These are phyloP conservation scores for Clavariopsis aquatica DNA, from an alignment of 495 filamentous ascomycete genomes.

Conservation along the genomic window DNA sequence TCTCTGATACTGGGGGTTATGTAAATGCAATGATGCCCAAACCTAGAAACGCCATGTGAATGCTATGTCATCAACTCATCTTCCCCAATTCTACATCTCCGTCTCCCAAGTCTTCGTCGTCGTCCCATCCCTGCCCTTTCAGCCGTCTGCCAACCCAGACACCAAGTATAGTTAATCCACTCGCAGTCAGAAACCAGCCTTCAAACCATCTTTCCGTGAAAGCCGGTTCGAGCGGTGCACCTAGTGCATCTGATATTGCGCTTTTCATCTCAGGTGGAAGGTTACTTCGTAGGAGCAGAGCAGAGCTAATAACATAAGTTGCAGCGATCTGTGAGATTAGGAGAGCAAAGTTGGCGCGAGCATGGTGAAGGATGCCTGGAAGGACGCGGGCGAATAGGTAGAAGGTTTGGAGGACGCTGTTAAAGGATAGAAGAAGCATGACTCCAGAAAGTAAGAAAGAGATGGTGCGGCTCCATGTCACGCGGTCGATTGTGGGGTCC, in stretches of 20 bases:
- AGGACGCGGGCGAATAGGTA: conserved; percentile 70
- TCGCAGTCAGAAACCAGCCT: conserved; percentile 70
- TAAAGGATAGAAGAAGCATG: conserved; percentile 74
- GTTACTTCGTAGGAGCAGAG: conserved; percentile 70
- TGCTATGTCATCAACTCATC: conserved; percentile 38
- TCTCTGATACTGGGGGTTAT: neutral
- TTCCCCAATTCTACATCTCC: conserved; percentile 71
- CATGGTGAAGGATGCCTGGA: conserved; percentile 61
- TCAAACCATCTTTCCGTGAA: conserved; percentile 91
- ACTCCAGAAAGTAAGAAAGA: conserved; percentile 75
- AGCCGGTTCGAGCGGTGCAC: conserved; percentile 62
- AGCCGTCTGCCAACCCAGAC: conserved; percentile 69
- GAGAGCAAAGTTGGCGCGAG: conserved; percentile 68
- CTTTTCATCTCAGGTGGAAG: conserved; percentile 70
- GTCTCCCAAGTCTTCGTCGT: conserved; percentile 60
- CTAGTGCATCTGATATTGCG: conserved; percentile 70
- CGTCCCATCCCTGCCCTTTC: conserved; percentile 54
- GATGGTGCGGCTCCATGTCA: conserved; percentile 75
- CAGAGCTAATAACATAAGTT: conserved; percentile 76
- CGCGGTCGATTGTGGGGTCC: conserved; percentile 68
- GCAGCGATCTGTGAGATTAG: conserved; percentile 73
- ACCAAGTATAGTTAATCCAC: conserved; percentile 61
- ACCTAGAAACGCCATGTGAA: neutral
- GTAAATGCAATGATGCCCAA: neutral
- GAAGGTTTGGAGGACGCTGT: conserved; percentile 73